Conservation (phyloP, 2,329 filamentous ascomycete genomes). For the Tolypocladium guangdongense region DNA sequence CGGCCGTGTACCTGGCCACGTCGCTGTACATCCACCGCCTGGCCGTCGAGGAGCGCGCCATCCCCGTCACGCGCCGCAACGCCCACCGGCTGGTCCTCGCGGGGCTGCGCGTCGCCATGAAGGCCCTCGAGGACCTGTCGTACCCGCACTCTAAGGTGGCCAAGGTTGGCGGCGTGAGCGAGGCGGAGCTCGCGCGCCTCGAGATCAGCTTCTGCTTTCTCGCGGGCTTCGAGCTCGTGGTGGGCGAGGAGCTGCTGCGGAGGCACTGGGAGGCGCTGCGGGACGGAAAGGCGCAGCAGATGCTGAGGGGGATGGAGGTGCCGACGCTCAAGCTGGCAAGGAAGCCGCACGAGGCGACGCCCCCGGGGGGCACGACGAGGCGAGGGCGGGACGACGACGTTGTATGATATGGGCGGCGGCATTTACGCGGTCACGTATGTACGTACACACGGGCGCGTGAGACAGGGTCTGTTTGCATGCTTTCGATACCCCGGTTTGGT, state of each 20-base stretch:
- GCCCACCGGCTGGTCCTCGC: constrained; percentile 80
- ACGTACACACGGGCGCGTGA: not conserved
- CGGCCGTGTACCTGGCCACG: constrained; percentile 83
- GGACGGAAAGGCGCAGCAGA: constrained; percentile 15
- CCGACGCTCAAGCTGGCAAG: constrained; percentile 17
- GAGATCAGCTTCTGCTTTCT: constrained; percentile 87
- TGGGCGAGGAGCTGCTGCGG: constrained; percentile 20
- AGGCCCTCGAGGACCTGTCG: constrained; percentile 84
- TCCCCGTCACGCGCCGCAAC: constrained; percentile 74
- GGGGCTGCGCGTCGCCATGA: constrained; percentile 79
- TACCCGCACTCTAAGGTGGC: constrained; percentile 79
- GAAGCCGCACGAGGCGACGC: constrained; percentile 5
- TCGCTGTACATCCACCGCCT: constrained; percentile 80
- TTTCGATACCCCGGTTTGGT: constrained; percentile 1
- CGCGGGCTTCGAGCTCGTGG: constrained; percentile 72
- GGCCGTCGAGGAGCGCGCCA: constrained; percentile 63
- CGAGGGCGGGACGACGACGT: not conserved
- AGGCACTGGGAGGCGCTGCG: constrained; percentile 23
- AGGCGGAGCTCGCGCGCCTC: constrained; percentile 67
- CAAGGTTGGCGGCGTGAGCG: constrained; percentile 78
- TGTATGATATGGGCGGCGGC: not conserved
- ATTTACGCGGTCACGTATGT: not conserved
- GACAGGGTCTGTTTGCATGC: not conserved
- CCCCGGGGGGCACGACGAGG: not conserved
- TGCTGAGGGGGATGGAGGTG: constrained; percentile 14